These are phyloP conservation scores for Cichorium intybus DNA, from an alignment of 140 eudicot genomes.

Conservation along the genomic window DNA sequence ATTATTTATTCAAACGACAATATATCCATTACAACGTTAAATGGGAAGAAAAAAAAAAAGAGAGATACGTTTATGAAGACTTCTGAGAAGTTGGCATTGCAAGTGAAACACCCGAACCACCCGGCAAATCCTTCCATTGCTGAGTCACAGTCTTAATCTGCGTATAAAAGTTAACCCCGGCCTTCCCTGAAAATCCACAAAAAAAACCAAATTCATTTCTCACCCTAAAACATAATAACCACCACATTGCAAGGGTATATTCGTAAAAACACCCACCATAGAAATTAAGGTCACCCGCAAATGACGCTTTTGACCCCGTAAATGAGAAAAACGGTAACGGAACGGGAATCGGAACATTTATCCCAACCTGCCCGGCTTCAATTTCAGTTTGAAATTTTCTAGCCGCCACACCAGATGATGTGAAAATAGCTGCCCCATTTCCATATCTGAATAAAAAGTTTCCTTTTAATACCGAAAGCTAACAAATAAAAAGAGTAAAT, in stretches of 20 bases:
- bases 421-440: slow-evolving; percentile 91
- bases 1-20: background rate
- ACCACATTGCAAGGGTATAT: background rate
- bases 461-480: background rate
- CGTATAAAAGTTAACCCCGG: slow-evolving; percentile 86
- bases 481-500: too few species aligned
- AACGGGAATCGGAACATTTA: slow-evolving; percentile 74
- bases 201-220: background rate
- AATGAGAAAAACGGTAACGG: slow-evolving; percentile 83
- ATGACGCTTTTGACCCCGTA: slow-evolving; percentile 80
- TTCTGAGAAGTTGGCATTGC: slow-evolving; percentile 95
- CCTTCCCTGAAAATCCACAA: slow-evolving; percentile 60
- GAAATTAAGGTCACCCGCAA: slow-evolving; percentile 89
- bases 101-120: slow-evolving; percentile 69
- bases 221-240: background rate
- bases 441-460: slow-evolving; percentile 60
- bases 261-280: slow-evolving; percentile 45
- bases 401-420: slow-evolving; percentile 89
- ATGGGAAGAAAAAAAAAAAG: too few species aligned
- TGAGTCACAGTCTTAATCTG: slow-evolving; percentile 89
- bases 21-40: too few species aligned
- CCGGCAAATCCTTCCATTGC: slow-evolving; percentile 86
- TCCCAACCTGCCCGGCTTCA: slow-evolving; percentile 97
- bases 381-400: slow-evolving; percentile 90
- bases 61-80: slow-evolving; percentile 23